These are phyloP conservation scores for Acacia crassicarpa DNA, from an alignment of 306 rosid genomes.

Conservation along the genomic window DNA sequence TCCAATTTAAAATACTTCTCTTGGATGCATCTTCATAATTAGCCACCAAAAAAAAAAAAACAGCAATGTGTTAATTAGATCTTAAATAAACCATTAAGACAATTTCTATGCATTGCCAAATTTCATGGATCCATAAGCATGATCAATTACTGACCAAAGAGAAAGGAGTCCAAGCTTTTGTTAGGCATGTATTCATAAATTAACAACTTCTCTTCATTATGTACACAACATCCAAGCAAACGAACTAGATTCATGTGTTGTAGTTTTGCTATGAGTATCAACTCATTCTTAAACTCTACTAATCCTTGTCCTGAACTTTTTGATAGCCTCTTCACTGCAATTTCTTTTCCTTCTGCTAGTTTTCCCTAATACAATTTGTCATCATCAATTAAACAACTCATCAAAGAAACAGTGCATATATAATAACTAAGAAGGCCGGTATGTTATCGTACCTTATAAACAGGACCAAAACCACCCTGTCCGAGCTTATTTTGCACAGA, in stretches of 20 bases:
- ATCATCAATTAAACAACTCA: neutral
- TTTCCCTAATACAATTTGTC: neutral
- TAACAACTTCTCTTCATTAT: neutral
- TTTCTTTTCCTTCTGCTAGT: neutral
- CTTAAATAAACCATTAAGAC: neutral
- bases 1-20: constrained; percentile 4
- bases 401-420: neutral
- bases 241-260: neutral
- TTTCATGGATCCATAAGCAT: too few relatives aligned
- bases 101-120: too few relatives aligned
- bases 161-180: neutral
- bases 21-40: neutral
- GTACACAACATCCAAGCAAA: neutral
- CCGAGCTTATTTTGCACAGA: neutral
- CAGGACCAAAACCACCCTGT: neutral
- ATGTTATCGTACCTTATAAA: neutral
- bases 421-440: neutral
- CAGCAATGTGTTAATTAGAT: neutral
- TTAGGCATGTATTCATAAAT: neutral
- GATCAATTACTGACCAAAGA: neutral
- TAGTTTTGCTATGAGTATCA: neutral
- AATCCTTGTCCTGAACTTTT: neutral
- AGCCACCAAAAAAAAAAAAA: neutral
- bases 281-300: neutral
- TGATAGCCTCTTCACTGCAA: neutral